Conservation (phyloP, 805 yeast species). For the Millerago galiae region DNA sequence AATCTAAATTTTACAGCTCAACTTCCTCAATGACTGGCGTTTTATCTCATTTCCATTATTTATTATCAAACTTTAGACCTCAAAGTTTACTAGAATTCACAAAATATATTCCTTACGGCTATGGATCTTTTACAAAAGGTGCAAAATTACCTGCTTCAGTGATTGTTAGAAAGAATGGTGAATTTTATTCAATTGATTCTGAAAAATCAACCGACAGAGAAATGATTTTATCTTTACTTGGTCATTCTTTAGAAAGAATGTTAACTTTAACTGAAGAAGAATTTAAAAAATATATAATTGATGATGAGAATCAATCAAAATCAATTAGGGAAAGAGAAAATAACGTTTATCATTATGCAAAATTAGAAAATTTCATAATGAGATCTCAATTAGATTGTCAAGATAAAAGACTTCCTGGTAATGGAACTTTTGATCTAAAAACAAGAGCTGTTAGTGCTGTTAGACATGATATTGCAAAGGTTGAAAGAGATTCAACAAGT, state of each 20-base stretch:
- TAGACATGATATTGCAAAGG: slow-evolving; percentile 60
- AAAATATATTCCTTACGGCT: slow-evolving; percentile 33
- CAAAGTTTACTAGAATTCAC: slow-evolving; percentile 42
- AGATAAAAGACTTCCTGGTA: slow-evolving; percentile 74
- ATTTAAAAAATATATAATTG: slow-evolving; percentile 33
- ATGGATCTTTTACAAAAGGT: slow-evolving; percentile 35
- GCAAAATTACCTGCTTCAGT: slow-evolving; percentile 49
- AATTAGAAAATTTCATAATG: slow-evolving; percentile 62
- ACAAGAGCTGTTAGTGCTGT: slow-evolving; percentile 88
- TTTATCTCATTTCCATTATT: slow-evolving; percentile 66
- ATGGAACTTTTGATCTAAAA: slow-evolving; percentile 87
- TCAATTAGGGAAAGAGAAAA: slow-evolving; percentile 15
- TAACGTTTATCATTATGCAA: slow-evolving; percentile 66
- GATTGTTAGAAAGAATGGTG: slow-evolving; percentile 43
- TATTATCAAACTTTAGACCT: slow-evolving; percentile 56
- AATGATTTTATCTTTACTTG: slow-evolving; percentile 63
- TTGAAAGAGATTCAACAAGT: slow-evolving; percentile 39
- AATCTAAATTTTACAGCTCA: slow-evolving; percentile 54
- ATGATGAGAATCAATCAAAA: slow-evolving; percentile 5
- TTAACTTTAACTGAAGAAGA: slow-evolving; percentile 54
- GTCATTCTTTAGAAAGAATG: slow-evolving; percentile 72
- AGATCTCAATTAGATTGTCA: slow-evolving; percentile 88
- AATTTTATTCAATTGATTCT: slow-evolving; percentile 57
- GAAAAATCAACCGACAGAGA: slow-evolving; percentile 66
- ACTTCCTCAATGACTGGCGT: slow-evolving; percentile 84